Percentiles rank a stretch among this genome's conserved stretches.
Conservation (phyloP, 805 yeast genomes). For the Priceomyces medius region DNA sequence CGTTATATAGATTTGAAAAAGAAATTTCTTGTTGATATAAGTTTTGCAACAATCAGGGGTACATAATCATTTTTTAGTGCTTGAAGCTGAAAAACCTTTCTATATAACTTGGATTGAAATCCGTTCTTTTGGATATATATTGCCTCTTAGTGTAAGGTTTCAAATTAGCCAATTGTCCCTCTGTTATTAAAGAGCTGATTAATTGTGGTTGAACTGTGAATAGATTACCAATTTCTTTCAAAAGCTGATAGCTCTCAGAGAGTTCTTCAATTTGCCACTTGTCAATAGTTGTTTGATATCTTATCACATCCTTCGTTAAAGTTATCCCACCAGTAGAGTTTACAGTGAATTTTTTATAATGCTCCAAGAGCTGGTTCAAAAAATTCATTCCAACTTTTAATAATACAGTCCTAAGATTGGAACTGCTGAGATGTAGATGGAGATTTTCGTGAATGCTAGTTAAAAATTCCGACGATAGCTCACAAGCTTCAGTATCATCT, state of each 20-base stretch:
- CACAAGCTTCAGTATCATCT: conserved; percentile 71
- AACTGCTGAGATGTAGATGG: conserved; percentile 29
- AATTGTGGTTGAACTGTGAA: conserved; percentile 83
- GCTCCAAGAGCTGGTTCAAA: conserved; percentile 60
- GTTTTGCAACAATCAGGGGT: background rate
- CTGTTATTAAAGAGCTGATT: conserved; percentile 73
- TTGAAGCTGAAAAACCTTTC: conserved; percentile 45
- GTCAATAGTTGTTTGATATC: conserved; percentile 67
- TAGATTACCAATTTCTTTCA: conserved; percentile 80
- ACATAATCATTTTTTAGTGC: conserved; percentile 6
- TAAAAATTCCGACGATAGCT: conserved; percentile 56
- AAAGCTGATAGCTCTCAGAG: conserved; percentile 61
- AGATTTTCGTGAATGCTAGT: conserved; percentile 41
- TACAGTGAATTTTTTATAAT: conserved; percentile 72
- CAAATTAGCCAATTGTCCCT: conserved; percentile 71
- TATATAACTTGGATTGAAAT: conserved; percentile 56
- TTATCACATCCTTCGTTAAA: conserved; percentile 77
- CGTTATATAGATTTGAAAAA: no score
- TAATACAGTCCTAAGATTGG: conserved; percentile 52
- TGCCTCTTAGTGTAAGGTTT: conserved; percentile 62
- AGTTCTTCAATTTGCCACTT: conserved; percentile 64
- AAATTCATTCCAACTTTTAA: conserved; percentile 58
- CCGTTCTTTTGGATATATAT: conserved; percentile 67
- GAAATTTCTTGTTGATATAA: no score
- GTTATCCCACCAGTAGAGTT: conserved; percentile 81